Evolutionary conservation across 306 rosid genomes (phyloP).

Genomic region (Herpetospermum pedunculosum): DNA sequence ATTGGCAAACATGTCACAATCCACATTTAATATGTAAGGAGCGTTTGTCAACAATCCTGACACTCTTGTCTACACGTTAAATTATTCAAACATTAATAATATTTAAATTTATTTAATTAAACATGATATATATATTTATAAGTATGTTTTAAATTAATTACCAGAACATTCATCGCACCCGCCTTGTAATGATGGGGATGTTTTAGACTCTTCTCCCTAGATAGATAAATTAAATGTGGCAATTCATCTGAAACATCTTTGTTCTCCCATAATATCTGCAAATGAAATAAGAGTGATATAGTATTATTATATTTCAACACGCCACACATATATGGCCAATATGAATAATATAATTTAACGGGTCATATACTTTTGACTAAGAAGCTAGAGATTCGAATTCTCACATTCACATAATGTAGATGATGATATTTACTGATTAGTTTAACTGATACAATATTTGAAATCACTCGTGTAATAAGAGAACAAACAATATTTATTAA

Average conservation of each 20-base stretch:
- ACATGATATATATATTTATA: background rate
- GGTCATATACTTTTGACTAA: too few relatives aligned
- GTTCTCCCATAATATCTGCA: constrained; percentile 52
- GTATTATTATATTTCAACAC: too few relatives aligned
- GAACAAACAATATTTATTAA: too few relatives aligned
- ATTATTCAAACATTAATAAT: background rate
- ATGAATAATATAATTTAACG: too few relatives aligned
- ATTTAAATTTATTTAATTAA: background rate
- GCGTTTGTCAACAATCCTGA: constrained; percentile 70
- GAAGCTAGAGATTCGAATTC: too few relatives aligned
- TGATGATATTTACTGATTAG: too few relatives aligned
- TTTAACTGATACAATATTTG: too few relatives aligned
- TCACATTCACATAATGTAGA: too few relatives aligned
- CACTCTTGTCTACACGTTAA: constrained; percentile 37
- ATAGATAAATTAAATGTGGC: constrained; percentile 44
- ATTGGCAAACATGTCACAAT: constrained; percentile 66
- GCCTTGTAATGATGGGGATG: constrained; percentile 60
- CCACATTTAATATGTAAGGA: constrained; percentile 52
- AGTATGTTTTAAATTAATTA: too few relatives aligned
- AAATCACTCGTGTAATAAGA: too few relatives aligned
- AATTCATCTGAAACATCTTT: constrained; percentile 16
- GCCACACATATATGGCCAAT: too few relatives aligned
- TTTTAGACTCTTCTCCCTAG: constrained; percentile 44
- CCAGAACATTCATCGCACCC: constrained; percentile 74
- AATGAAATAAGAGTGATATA: too few relatives aligned